Conservation (phyloP, 73 alveolate genomes). For the Blepharisma stoltei region DNA sequence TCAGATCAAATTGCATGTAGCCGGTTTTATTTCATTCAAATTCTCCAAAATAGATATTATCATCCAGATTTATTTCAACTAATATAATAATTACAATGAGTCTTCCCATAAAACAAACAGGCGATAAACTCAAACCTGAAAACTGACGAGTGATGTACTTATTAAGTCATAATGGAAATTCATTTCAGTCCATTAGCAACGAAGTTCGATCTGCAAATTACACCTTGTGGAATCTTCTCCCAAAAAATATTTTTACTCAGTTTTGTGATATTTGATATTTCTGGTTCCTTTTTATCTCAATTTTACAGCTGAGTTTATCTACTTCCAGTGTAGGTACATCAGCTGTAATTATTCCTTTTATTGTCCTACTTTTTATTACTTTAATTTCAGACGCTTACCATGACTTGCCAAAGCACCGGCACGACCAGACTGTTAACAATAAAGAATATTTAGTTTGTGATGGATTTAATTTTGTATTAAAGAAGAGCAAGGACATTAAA, state of each 20-base stretch:
- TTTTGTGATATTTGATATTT: neutral
- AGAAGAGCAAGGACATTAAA: neutral
- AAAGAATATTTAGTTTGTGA: neutral
- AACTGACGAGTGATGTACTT: too few relatives aligned
- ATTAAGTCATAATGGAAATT: too few relatives aligned
- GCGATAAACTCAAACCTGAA: too few relatives aligned
- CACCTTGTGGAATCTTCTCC: neutral
- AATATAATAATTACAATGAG: too few relatives aligned
- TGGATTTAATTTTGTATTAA: neutral
- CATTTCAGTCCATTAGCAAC: too few relatives aligned
- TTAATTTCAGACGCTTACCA: neutral
- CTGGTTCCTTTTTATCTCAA: conserved; percentile 7
- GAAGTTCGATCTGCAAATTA: neutral
- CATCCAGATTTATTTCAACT: too few relatives aligned
- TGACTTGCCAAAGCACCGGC: neutral
- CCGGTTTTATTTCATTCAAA: too few relatives aligned
- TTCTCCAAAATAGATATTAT: too few relatives aligned
- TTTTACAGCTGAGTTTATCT: neutral
- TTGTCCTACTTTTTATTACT: neutral
- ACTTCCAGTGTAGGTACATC: neutral
- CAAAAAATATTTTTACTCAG: neutral
- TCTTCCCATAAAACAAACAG: too few relatives aligned
- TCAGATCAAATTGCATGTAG: too few relatives aligned
- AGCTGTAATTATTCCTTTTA: neutral
- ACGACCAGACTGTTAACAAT: neutral